Percentiles rank a stretch among this genome's conserved stretches.
Conservation (phyloP, 495 filamentous ascomycete genomes). For the Hypoxylon trugodes region DNA sequence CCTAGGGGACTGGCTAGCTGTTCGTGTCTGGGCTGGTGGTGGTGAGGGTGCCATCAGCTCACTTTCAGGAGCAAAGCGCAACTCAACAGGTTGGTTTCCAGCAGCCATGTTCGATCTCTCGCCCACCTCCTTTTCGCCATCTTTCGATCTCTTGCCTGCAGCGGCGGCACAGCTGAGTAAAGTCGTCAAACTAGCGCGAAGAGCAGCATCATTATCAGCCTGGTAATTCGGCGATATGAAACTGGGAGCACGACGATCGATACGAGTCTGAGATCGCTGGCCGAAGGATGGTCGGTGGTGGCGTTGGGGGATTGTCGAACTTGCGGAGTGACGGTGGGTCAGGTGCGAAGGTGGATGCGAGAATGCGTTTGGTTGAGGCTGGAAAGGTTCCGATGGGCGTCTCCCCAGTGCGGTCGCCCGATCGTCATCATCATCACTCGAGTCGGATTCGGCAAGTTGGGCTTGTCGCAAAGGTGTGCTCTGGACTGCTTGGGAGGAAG, state of each 20-base stretch:
- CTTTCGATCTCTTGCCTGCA: conserved; percentile 80
- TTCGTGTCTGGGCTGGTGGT: conserved; percentile 31
- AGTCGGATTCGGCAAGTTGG: conserved; percentile 60
- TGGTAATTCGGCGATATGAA: conserved; percentile 80
- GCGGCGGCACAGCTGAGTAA: conserved; percentile 93
- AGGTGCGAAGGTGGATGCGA: conserved; percentile 78
- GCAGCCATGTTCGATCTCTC: conserved; percentile 41
- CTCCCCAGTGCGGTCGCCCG: conserved; percentile 81
- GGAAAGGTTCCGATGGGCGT: conserved; percentile 66
- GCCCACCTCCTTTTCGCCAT: conserved; percentile 46
- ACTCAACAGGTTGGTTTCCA: conserved; percentile 60
- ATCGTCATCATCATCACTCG: conserved; percentile 79
- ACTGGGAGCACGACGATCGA: conserved; percentile 61
- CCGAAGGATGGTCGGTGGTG: conserved; percentile 52
- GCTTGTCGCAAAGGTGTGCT: conserved; percentile 37
- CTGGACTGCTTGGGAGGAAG: conserved; percentile 36
- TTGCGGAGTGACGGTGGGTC: conserved; percentile 58
- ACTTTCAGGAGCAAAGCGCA: conserved; percentile 79
- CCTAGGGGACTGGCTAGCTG: conserved; percentile 38
- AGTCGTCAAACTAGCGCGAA: conserved; percentile 90
- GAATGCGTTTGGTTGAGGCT: conserved; percentile 89
- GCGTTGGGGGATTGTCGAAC: conserved; percentile 54
- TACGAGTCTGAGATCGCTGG: conserved; percentile 49
- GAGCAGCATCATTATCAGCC: conserved; percentile 89
- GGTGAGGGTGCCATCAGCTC: conserved; percentile 64